Percentiles rank a stretch among this genome's conserved stretches.
Conservation (phyloP, 768 basidiomycete genomes). For the Rubroboletus pulcherrimus region DNA sequence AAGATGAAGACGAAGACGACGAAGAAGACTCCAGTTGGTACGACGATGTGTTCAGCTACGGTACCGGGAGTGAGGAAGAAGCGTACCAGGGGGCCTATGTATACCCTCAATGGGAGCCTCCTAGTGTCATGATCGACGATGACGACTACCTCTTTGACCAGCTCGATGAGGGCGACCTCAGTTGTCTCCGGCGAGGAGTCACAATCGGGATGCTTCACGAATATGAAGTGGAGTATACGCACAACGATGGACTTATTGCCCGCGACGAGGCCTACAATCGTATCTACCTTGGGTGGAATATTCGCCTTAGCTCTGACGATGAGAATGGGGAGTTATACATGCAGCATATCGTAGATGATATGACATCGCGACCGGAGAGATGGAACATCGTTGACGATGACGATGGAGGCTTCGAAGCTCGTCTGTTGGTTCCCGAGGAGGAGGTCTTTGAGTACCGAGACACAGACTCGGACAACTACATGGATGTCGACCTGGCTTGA, state of each 20-base stretch:
- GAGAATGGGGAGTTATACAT: conserved; percentile 39
- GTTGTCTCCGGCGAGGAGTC: conserved; percentile 57
- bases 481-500: conserved; percentile 24
- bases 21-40: conserved; percentile 31
- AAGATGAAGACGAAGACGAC: conserved; percentile 31
- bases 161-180: conserved; percentile 33
- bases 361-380: conserved; percentile 42
- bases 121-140: conserved; percentile 35
- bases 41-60: conserved; percentile 35
- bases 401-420: conserved; percentile 44
- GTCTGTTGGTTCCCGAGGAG: conserved; percentile 34
- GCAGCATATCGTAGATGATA: conserved; percentile 38
- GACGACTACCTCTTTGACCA: conserved; percentile 35
- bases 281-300: conserved; percentile 69
- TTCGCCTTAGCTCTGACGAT: conserved; percentile 44
- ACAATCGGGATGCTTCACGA: conserved; percentile 53
- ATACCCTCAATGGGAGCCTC: conserved; percentile 57
- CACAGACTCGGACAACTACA: conserved; percentile 40
- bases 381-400: conserved; percentile 35
- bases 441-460: conserved; percentile 34
- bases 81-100: conserved; percentile 40
- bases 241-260: conserved; percentile 51
- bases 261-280: conserved; percentile 40
- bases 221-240: conserved; percentile 53
- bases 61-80: conserved; percentile 34